Conservation (phyloP, 2,329 filamentous ascomycete species). For the Aspergillus calidoustus region DNA sequence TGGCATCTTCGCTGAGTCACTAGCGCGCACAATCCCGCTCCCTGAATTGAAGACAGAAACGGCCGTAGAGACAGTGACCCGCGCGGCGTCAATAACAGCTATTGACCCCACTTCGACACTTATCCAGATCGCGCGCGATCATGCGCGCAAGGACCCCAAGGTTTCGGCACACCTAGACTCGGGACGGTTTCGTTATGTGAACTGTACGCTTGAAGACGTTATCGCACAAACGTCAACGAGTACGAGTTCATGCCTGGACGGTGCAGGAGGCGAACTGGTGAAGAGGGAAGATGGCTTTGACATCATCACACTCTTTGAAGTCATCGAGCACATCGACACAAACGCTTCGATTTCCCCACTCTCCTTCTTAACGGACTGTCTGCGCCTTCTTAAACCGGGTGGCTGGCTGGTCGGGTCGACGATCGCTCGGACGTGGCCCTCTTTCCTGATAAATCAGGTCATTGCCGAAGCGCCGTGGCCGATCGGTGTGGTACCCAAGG, state of each 20-base stretch:
- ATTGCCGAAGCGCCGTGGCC: conserved; percentile 79
- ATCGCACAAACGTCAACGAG: neutral
- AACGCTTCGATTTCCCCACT: conserved; percentile 76
- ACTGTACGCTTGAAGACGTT: conserved; percentile 72
- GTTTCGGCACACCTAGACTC: conserved; percentile 59
- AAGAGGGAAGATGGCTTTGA: conserved; percentile 60
- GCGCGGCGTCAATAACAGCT: conserved; percentile 48
- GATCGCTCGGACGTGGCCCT: conserved; percentile 85
- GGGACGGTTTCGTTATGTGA: conserved; percentile 68
- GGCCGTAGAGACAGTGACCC: conserved; percentile 39
- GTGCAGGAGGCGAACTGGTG: conserved; percentile 37
- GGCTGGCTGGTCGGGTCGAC: conserved; percentile 94
- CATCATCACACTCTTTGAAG: conserved; percentile 87
- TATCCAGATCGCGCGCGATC: conserved; percentile 69
- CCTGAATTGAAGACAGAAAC: conserved; percentile 4
- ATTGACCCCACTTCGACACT: conserved; percentile 51
- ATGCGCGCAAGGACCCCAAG: conserved; percentile 74
- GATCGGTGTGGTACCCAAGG: conserved; percentile 78
- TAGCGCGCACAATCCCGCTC: conserved; percentile 47
- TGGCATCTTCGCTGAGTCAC: conserved; percentile 87
- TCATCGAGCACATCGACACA: conserved; percentile 86
- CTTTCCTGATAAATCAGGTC: conserved; percentile 90
- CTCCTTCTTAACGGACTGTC: conserved; percentile 61
- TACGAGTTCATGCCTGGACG: neutral
- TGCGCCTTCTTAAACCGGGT: conserved; percentile 76